A percentile compares a stretch with the other conserved stretches of the same genome.
Conservation (phyloP, 2,329 filamentous ascomycete genomes). For the Penicillium italicum region DNA sequence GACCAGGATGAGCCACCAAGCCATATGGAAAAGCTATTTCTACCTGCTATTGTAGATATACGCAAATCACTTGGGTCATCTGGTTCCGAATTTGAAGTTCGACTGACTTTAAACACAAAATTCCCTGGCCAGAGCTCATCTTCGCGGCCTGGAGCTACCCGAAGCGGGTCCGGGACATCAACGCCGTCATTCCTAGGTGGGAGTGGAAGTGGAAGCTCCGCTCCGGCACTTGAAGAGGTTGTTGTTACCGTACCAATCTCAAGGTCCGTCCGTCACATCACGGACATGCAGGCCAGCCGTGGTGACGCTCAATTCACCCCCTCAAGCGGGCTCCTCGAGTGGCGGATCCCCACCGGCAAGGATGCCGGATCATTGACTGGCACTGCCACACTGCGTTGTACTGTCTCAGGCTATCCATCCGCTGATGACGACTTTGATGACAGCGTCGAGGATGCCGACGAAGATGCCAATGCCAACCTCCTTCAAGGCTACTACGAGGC, state of each 20-base stretch:
- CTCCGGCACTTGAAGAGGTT: slow-evolving; percentile 70
- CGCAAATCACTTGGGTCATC: slow-evolving; percentile 70
- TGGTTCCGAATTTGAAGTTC: slow-evolving; percentile 85
- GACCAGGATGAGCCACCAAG: slow-evolving; percentile 54
- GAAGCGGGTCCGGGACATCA: slow-evolving; percentile 46
- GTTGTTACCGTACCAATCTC: slow-evolving; percentile 76
- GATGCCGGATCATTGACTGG: slow-evolving; percentile 66
- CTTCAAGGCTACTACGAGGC: slow-evolving; percentile 48
- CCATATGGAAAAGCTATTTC: slow-evolving; percentile 62
- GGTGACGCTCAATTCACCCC: slow-evolving; percentile 81
- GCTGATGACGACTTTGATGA: slow-evolving; percentile 49
- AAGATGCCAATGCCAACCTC: slow-evolving; percentile 37
- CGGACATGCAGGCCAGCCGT: slow-evolving; percentile 73
- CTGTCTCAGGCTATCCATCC: slow-evolving; percentile 64
- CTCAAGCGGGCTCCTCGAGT: slow-evolving; percentile 70
- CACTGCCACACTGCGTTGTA: slow-evolving; percentile 73
- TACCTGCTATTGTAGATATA: slow-evolving; percentile 79
- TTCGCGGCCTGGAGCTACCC: slow-evolving; percentile 38
- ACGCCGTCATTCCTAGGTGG: slow-evolving; percentile 50
- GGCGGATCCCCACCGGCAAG: slow-evolving; percentile 70
- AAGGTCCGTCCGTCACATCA: slow-evolving; percentile 72
- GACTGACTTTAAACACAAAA: slow-evolving; percentile 66
- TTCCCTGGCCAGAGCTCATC: slow-evolving; percentile 51
- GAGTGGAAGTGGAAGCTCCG: slow-evolving; percentile 54
- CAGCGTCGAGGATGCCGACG: slow-evolving; percentile 32